Base-by-base conservation (phyloP, 805 yeast species). In the Candida hispaniensis region DNA sequence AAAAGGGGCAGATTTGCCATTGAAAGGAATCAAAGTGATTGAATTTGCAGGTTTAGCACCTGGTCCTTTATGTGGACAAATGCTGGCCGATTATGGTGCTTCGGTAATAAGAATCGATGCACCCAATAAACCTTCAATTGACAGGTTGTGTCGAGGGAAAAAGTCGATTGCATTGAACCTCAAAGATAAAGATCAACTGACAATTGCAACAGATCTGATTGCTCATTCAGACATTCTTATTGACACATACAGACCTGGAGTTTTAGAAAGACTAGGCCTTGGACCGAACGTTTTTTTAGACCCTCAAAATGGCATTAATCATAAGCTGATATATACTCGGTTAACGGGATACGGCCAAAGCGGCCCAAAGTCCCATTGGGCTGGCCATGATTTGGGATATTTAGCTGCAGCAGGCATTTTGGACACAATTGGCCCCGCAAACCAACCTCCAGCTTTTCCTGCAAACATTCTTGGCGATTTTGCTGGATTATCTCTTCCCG, bases 21-120 rank as follows among this genome's bases (percentile, higher is more conserved):
- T 41, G n/a, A 36, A 22, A 18, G 35, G 34, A 15, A 38, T 41
- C 18, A 41, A 24, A 17, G 44, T 41, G 23, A 25, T 41, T 30
- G 44, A 41, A 22, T 41, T 41, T 18, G 44, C 44, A 9, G 44
- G 44, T 4, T 35, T 41, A 8, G 44, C 44, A 8, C 44, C 44
- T 17, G 44, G 44, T 4, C 44, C 44, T 4, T 26, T 41, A 18
- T 39, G 42, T 16, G 44, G 44, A 6, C 41, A 41, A 14, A 22
- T 41, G 4, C 10, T 41, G 16, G 41, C 44, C 2, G 44, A 41
- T 12, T 41, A 41, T 18, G 44, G 44, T 13, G 44, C 44, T 9
- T 30, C 24, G 20, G 44, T 41, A 11, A 33, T 41, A 2, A 26
- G 44, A n/a, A 38, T 41, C 14, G 44, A 41, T 12, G 28, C 44